Base-by-base conservation (phyloP, 139 green algal genomes). In the Micractinium sp. region DNA sequence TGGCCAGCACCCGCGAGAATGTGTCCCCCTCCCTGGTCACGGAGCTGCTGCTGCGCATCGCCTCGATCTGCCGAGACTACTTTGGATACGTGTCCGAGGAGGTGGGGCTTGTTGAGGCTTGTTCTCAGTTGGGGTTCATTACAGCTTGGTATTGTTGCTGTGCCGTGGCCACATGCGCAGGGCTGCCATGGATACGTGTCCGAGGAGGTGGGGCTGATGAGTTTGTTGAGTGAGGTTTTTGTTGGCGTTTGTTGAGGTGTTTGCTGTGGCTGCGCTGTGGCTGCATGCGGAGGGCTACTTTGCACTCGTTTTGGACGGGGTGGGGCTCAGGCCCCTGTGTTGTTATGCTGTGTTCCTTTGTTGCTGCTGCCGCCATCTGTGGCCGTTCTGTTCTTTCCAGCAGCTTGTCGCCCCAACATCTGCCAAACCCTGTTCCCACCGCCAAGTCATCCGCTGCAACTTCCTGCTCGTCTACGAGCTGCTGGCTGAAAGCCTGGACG, bases 401-500 rank as follows among this genome's bases (percentile, higher is more conserved):
- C 69, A 38, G n/a, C 33, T 36, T n/a, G 20, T n/a, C n/a, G n/a
- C n/a, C n/a, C n/a, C n/a, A n/a, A n/a, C n/a, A n/a, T n/a, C n/a
- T n/a, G n/a, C n/a, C n/a, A n/a, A n/a, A n/a, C n/a, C n/a, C 5
- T 38, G 25, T n/a, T 60, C 76, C 16, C 35, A 25, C n/a, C n/a
- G n/a, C 3, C 83, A 88, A 69, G 95, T 95, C 19, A 93, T 99
- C 31, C 93, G 98, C 38, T 97, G 97, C 82, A 99, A 99, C 93
- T 98, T 99, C 86, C 90, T 98, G 39, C 94, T 99, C 0, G 91
- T 99, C 39, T 99, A 99, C 89, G 98, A 99, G 93, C 94, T 99
- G 39, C 92, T 99, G 77, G 98, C 99, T 81, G 98, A 99, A 91
- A 90, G 95, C 20, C 92, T 98, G 4, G 96, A n/a, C n/a, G n/a